Evolutionary conservation across 352 stramenopile genomes (phyloP), one percentile per base, ranked within the genome.

Genomic region (Phytophthora sp.): DNA sequence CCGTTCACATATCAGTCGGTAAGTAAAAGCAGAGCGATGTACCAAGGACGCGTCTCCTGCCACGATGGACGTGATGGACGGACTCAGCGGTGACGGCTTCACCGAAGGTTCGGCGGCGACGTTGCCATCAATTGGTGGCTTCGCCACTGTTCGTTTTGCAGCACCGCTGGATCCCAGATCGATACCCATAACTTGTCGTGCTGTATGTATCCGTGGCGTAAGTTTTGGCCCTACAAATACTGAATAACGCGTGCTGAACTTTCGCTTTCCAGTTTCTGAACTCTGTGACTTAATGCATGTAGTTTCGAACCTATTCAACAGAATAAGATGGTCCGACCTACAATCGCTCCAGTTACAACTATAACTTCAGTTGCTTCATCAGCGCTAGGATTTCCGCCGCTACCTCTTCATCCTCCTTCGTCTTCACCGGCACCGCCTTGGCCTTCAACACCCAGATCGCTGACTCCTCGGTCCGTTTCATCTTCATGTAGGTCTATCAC

Each of bases 401-500:
- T 41, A 87, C 77, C 21, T 84, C 69, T 21, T 80, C 56, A 35
- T 92, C 83, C 54, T 92, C 85, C 26, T 75, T 81, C 16, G 79
- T 91, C 41, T 86, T 88, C 23, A 86, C 47, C 1, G 78, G 73
- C n/a, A 90, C 63, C 0, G 57, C 67, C 2, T 77, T 66, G 6
- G 83, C 76, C 42, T 89, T 80, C 7, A 67, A n/a, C 12, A 76
- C 39, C 85, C 85, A 93, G 13, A 67, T 73, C 16, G 44, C 63
- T 7, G 79, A 76, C 18, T 89, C 78, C 11, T 69, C 68, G 4
- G 64, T 49, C 24, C 68, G 49, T 47, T 86, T 88, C 83, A 90
- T 87, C 51, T 93, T 93, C 57, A 74, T 58, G 51, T 85, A 90
- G 39, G 79, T 89, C 66, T 92, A 58, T 4, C 36, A 44, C 11